phyloP scores from a whole-genome alignment of 805 yeast species.

The Isabelozyma rhagii region DNA sequence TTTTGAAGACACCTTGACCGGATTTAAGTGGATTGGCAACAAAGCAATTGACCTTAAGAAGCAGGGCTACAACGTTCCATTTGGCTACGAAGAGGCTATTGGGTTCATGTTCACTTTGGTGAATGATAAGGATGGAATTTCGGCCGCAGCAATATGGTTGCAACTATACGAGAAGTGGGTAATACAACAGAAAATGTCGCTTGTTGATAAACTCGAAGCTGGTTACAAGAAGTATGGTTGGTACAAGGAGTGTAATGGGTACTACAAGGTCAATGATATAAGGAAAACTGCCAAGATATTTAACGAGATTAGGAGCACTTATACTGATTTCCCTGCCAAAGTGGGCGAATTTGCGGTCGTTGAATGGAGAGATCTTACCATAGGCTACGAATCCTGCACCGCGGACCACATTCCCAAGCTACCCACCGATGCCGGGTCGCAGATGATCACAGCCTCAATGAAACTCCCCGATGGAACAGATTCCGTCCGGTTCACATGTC shows the following conservation, averaged over 20 bases:
- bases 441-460: constrained; percentile 78
- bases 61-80: constrained; percentile 69
- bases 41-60: constrained; percentile 68
- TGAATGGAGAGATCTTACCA: constrained; percentile 80
- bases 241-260: constrained; percentile 83
- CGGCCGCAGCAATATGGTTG: constrained; percentile 73
- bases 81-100: constrained; percentile 93
- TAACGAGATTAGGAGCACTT: constrained; percentile 41
- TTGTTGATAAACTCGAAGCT: constrained; percentile 49
- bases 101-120: constrained; percentile 87
- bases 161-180: constrained; percentile 64
- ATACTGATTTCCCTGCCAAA: constrained; percentile 35
- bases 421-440: constrained; percentile 70
- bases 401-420: constrained; percentile 53
- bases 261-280: constrained; percentile 64
- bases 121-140: constrained; percentile 90
- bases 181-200: constrained; percentile 24
- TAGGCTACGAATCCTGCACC: constrained; percentile 75
- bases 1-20: constrained; percentile 83
- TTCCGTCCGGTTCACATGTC: constrained; percentile 68
- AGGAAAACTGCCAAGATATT: constrained; percentile 54
- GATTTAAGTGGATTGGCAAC: constrained; percentile 97
- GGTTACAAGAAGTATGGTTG: constrained; percentile 72
- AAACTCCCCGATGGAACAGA: constrained; percentile 7
- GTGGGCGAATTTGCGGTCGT: constrained; percentile 59